These are phyloP conservation scores for Scytalidium lignicola DNA, from an alignment of 2,329 filamentous ascomycete species.

Conservation along the genomic window DNA sequence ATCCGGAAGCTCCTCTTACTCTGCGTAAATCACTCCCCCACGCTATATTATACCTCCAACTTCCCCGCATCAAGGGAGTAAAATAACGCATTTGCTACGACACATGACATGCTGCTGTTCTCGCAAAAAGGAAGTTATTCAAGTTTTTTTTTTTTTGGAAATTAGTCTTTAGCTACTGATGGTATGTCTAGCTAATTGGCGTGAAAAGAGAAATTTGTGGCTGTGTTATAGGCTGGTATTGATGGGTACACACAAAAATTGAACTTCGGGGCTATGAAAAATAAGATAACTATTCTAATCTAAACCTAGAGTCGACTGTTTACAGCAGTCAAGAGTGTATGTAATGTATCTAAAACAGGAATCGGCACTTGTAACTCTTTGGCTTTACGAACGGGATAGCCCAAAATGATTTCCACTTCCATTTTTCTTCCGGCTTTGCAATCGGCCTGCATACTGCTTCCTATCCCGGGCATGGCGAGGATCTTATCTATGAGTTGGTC, in stretches of 20 bases:
- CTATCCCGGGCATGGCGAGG: conserved; percentile 37
- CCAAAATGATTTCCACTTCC: conserved; percentile 60
- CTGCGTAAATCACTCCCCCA: background rate
- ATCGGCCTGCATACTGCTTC: conserved; percentile 53
- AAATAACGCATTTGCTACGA: background rate
- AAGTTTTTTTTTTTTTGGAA: too few species aligned
- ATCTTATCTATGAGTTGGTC: conserved; percentile 43
- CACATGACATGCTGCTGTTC: background rate
- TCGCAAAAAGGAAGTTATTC: background rate
- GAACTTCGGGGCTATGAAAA: background rate
- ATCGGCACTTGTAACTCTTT: conserved; percentile 48
- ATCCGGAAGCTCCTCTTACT: background rate
- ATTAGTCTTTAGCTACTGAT: too few species aligned
- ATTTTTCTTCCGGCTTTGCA: conserved; percentile 50
- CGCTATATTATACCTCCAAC: background rate
- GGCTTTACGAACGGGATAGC: conserved; percentile 53
- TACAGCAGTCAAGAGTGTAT: conserved; percentile 28
- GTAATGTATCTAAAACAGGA: conserved; percentile 41
- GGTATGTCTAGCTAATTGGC: too few species aligned
- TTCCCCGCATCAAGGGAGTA: background rate
- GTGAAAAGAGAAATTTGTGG: too few species aligned
- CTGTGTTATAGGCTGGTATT: background rate
- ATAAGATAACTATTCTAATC: background rate
- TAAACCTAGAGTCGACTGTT: conserved; percentile 4
- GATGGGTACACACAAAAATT: background rate